Conservation (phyloP, 2,329 filamentous ascomycete genomes). For the Aspergillus intermedius region DNA sequence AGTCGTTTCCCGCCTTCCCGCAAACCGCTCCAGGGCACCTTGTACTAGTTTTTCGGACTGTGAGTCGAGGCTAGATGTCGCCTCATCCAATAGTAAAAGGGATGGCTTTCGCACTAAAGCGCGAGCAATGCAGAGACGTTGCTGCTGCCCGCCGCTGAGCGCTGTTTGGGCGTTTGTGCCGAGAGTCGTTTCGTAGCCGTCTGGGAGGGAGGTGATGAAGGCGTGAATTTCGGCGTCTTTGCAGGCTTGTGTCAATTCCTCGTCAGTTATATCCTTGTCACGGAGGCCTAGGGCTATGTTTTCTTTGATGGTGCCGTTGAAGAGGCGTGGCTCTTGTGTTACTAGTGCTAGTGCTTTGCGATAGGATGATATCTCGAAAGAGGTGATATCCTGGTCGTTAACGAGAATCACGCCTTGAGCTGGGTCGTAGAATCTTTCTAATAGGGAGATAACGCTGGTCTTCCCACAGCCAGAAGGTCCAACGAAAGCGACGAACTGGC, state of each 20-base stretch:
- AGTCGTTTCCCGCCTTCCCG: constrained; percentile 51
- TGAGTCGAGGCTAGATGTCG: constrained; percentile 56
- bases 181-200: constrained; percentile 45
- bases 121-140: constrained; percentile 51
- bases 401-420: constrained; percentile 34
- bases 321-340: constrained; percentile 41
- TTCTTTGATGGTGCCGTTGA: constrained; percentile 41
- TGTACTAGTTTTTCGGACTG: constrained; percentile 63
- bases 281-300: constrained; percentile 44
- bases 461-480: constrained; percentile 46
- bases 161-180: constrained; percentile 44
- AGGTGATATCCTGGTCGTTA: constrained; percentile 17
- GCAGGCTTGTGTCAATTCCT: constrained; percentile 43
- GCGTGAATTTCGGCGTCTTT: constrained; percentile 48
- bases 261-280: constrained; percentile 26
- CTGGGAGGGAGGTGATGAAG: constrained; percentile 48
- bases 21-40: constrained; percentile 57
- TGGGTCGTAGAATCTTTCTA: constrained; percentile 44
- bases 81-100: constrained; percentile 54
- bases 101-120: constrained; percentile 48
- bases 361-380: constrained; percentile 17
- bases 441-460: constrained; percentile 40
- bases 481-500: constrained; percentile 42
- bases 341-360: constrained; percentile 29
- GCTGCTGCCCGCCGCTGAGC: constrained; percentile 51